These are phyloP conservation scores for Tulasnella sp. DNA, from an alignment of 768 basidiomycete species.

Conservation along the genomic window DNA sequence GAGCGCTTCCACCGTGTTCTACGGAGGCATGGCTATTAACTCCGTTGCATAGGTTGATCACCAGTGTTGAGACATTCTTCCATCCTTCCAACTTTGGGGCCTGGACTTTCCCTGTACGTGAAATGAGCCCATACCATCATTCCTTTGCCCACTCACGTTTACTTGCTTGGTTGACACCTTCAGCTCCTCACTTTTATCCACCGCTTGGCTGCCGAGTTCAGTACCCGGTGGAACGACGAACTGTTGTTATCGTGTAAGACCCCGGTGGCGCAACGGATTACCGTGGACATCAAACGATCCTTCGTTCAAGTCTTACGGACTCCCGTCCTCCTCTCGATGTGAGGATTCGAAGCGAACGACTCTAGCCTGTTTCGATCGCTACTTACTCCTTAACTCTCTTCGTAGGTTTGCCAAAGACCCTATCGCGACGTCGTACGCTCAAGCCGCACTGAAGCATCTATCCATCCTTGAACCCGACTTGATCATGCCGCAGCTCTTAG, in stretches of 20 bases:
- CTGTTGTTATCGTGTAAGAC: constrained; percentile 68
- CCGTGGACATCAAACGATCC: constrained; percentile 65
- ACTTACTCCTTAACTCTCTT: not conserved
- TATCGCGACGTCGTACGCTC: constrained; percentile 70
- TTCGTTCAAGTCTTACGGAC: constrained; percentile 79
- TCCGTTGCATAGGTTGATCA: constrained; percentile 48
- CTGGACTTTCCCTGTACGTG: constrained; percentile 60
- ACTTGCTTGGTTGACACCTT: not conserved
- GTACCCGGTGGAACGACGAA: constrained; percentile 72
- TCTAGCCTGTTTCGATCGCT: constrained; percentile 29
- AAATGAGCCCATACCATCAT: not conserved
- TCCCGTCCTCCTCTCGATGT: constrained; percentile 80
- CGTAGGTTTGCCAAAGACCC: constrained; percentile 65
- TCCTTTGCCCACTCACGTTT: not conserved
- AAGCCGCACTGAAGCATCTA: constrained; percentile 68
- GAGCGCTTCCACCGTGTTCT: not conserved
- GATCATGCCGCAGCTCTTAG: constrained; percentile 85
- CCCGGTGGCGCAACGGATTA: constrained; percentile 71
- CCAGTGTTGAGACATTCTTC: constrained; percentile 89
- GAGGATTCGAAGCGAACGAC: constrained; percentile 16
- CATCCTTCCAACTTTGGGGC: constrained; percentile 88
- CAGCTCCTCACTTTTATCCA: constrained; percentile 67
- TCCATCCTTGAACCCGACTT: constrained; percentile 73
- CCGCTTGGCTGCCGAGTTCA: constrained; percentile 64
- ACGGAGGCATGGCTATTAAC: not conserved